These are phyloP conservation scores for Phytophthora crassamura DNA, from an alignment of 352 stramenopile genomes.

Conservation along the genomic window DNA sequence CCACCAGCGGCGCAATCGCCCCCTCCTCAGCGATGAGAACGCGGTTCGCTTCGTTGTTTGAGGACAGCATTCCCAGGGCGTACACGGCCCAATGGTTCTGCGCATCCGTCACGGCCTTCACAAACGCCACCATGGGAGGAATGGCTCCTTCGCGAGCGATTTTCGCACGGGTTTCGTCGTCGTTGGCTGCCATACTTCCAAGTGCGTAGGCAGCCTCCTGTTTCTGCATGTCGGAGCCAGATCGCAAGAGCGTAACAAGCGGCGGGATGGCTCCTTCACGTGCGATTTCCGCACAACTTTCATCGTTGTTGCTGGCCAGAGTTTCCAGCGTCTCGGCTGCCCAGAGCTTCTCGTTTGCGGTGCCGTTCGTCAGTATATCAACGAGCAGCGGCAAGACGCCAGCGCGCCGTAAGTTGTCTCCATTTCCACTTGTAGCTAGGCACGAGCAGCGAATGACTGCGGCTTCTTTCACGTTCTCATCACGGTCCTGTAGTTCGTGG, in stretches of 20 bases:
- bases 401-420: too few relatives aligned
- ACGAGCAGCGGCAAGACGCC: too few relatives aligned
- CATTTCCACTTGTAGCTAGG: too few relatives aligned
- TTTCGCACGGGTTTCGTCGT: background rate
- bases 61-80: background rate
- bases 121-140: background rate
- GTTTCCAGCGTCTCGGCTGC: constrained; percentile 9
- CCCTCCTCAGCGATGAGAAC: constrained; percentile 9
- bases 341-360: constrained; percentile 12
- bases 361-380: too few relatives aligned
- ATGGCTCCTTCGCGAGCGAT: background rate
- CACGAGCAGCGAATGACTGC: too few relatives aligned
- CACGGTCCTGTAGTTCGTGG: constrained; percentile 8
- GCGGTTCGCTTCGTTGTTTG: constrained; percentile 14
- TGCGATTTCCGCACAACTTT: background rate
- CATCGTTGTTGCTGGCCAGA: constrained; percentile 11
- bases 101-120: background rate
- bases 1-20: background rate
- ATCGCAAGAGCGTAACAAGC: constrained; percentile 2
- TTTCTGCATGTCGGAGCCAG: constrained; percentile 9
- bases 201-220: constrained; percentile 5
- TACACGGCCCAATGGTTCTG: background rate
- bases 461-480: constrained; percentile 10
- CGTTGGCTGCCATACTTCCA: background rate
- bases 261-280: constrained; percentile 1